Conservation (phyloP, 1,284 basidiomycete species). For the Moniliophthora roreri region DNA sequence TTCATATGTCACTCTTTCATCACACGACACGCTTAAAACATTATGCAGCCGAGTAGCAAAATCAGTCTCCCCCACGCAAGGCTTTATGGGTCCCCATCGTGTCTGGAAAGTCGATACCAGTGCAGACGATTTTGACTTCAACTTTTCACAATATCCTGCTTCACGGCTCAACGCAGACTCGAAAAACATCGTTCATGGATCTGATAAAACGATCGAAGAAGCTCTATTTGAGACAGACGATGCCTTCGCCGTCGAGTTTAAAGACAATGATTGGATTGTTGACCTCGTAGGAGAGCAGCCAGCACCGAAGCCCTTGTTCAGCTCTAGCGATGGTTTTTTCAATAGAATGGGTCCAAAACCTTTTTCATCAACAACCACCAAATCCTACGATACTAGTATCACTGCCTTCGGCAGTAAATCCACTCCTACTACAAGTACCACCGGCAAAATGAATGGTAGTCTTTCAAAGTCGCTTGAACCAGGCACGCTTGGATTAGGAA, state of each 20-base stretch:
- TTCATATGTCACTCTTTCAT: constrained; percentile 45
- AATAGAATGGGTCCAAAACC: constrained; percentile 34
- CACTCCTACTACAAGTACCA: constrained; percentile 14
- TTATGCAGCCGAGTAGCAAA: constrained; percentile 41
- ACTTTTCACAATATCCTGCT: constrained; percentile 35
- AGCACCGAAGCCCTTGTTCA: constrained; percentile 46
- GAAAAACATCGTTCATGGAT: constrained; percentile 33
- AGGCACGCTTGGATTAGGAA: constrained; percentile 84
- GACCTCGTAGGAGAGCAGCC: constrained; percentile 22
- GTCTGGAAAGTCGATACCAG: constrained; percentile 54
- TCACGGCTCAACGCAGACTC: constrained; percentile 33
- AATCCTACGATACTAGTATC: constrained; percentile 21
- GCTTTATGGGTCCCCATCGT: constrained; percentile 41
- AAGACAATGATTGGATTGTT: constrained; percentile 51
- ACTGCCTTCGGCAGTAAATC: constrained; percentile 18
- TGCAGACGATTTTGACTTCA: constrained; percentile 31
- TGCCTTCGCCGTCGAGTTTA: constrained; percentile 66
- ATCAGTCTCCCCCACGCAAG: constrained; percentile 26
- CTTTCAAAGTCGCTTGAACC: constrained; percentile 43
- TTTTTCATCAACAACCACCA: constrained; percentile 17
- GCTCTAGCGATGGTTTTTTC: constrained; percentile 58
- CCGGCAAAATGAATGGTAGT: constrained; percentile 21
- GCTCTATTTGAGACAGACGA: constrained; percentile 57
- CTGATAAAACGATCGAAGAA: constrained; percentile 54
- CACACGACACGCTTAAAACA: constrained; percentile 44